Conservation (phyloP, 2,329 filamentous ascomycete species). For the Amylocarpus encephaloides region DNA sequence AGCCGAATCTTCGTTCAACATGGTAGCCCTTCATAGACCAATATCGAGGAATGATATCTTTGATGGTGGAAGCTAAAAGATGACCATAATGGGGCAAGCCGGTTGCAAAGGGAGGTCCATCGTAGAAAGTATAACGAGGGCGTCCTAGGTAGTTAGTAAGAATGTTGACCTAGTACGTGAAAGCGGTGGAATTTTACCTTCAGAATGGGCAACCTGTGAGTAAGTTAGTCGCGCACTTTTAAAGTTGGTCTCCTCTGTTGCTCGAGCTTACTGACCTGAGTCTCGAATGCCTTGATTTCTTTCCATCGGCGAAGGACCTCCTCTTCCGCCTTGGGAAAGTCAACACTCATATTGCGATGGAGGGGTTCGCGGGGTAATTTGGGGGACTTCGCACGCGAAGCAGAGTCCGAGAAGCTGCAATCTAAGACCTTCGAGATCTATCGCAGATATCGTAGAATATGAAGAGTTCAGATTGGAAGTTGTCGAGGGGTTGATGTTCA, state of each 20-base stretch:
- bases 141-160: slow-evolving; percentile 33
- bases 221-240: slow-evolving; percentile 5
- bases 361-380: slow-evolving; percentile 2
- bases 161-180: background rate
- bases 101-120: slow-evolving; percentile 76
- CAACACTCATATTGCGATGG: slow-evolving; percentile 45
- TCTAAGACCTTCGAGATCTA: background rate
- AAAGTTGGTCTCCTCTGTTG: slow-evolving; percentile 36
- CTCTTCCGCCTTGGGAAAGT: slow-evolving; percentile 91
- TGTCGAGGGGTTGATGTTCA: background rate
- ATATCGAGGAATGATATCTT: slow-evolving; percentile 93
- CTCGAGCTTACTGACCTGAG: slow-evolving; percentile 42
- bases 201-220: slow-evolving; percentile 65
- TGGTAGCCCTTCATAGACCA: slow-evolving; percentile 97
- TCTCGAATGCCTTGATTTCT: slow-evolving; percentile 85
- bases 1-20: slow-evolving; percentile 87
- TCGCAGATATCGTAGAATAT: background rate
- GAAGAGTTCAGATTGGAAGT: background rate
- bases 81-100: slow-evolving; percentile 61
- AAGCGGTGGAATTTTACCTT: slow-evolving; percentile 40
- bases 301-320: slow-evolving; percentile 78
- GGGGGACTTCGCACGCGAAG: background rate
- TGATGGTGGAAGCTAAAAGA: slow-evolving; percentile 84
- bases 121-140: slow-evolving; percentile 90
- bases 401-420: background rate